Evolutionary conservation across 345 rosid genomes (phyloP).

Genomic region (Kandelia obovata): DNA sequence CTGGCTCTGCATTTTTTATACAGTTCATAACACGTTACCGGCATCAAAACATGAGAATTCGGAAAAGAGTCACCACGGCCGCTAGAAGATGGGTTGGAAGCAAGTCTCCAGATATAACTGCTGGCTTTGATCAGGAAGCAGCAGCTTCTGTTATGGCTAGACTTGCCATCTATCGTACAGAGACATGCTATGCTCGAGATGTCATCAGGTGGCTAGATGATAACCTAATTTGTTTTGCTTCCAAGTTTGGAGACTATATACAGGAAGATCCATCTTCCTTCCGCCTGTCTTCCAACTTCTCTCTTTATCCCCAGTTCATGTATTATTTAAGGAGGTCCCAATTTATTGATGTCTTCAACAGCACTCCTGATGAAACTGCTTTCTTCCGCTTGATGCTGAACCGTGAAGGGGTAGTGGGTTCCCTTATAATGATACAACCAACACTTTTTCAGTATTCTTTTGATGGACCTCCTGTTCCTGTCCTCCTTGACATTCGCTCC

Average conservation of each 20-base stretch:
- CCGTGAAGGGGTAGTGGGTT: conserved; percentile 85
- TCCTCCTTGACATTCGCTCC: conserved; percentile 85
- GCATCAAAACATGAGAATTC: conserved; percentile 56
- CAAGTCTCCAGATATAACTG: conserved; percentile 63
- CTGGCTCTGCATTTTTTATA: conserved; percentile 81
- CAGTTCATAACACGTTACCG: conserved; percentile 84
- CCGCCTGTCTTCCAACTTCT: conserved; percentile 78
- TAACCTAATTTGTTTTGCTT: conserved; percentile 63
- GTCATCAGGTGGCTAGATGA: conserved; percentile 92
- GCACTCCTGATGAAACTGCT: conserved; percentile 84
- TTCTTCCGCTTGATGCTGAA: conserved; percentile 83
- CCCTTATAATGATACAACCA: conserved; percentile 94
- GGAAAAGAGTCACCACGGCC: conserved; percentile 84
- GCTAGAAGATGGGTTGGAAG: conserved; percentile 93
- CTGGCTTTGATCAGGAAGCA: conserved; percentile 96
- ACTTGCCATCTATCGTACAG: conserved; percentile 76
- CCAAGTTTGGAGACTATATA: conserved; percentile 85
- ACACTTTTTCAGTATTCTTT: conserved; percentile 85
- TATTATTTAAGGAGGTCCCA: conserved; percentile 91
- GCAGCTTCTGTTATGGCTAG: conserved; percentile 95
- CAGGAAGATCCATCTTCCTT: conserved; percentile 93
- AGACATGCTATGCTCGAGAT: conserved; percentile 67
- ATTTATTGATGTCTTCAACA: conserved; percentile 88
- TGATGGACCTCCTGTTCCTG: conserved; percentile 92
- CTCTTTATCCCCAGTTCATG: conserved; percentile 97